These are phyloP conservation scores for Citrullus mucosospermus DNA, from an alignment of 306 rosid species.

Conservation along the genomic window DNA sequence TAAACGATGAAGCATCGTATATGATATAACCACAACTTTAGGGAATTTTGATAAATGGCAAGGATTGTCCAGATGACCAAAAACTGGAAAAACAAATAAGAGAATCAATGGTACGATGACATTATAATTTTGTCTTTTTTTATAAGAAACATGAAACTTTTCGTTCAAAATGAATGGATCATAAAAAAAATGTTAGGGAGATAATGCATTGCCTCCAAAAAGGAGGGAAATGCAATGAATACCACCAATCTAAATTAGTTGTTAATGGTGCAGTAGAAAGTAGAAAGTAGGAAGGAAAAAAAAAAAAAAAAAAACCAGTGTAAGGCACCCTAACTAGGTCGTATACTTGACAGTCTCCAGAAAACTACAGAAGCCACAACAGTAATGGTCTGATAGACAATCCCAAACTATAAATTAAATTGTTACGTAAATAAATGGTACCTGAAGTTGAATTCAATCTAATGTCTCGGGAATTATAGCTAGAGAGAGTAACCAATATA, in stretches of 20 bases:
- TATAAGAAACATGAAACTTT: background rate
- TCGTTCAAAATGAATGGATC: background rate
- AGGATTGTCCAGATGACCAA: conserved; percentile 85
- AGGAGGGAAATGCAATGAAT: background rate
- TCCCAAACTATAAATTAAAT: background rate
- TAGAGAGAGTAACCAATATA: background rate
- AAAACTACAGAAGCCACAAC: background rate
- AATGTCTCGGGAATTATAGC: background rate
- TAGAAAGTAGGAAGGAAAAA: too few species aligned
- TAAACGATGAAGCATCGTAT: conserved; percentile 82
- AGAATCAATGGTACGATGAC: background rate
- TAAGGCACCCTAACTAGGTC: background rate
- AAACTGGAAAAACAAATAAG: conserved; percentile 31
- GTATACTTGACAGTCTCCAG: background rate
- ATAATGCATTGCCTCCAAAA: background rate
- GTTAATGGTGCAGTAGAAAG: background rate
- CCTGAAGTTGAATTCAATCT: background rate
- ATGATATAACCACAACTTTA: conserved; percentile 79
- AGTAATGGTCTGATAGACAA: background rate
- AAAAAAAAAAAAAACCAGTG: background rate
- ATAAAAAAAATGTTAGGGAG: background rate
- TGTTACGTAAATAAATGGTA: background rate
- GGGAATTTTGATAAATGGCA: conserved; percentile 55
- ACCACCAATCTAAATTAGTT: background rate
- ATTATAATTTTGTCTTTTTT: background rate